These are phyloP conservation scores for Quercus aquifolioides DNA, from an alignment of 306 rosid genomes.

Conservation along the genomic window DNA sequence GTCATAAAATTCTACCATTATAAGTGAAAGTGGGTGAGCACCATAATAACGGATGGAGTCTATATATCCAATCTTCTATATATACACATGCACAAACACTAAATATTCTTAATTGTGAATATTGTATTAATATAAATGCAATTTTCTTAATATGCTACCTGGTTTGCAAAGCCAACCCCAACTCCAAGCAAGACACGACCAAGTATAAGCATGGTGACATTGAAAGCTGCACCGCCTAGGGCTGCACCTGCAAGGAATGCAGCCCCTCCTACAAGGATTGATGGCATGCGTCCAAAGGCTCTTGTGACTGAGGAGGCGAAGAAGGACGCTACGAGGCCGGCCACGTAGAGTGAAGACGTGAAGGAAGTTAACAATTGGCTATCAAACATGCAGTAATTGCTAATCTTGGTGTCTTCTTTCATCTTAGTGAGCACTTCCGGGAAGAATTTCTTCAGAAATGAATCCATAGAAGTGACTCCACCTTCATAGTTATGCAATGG, in stretches of 20 bases:
- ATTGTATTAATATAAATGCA: no score
- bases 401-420: slow-evolving; percentile 44
- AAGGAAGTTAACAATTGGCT: slow-evolving; percentile 62
- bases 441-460: slow-evolving; percentile 66
- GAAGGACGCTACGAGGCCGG: slow-evolving; percentile 67
- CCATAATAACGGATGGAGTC: no score
- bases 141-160: slow-evolving; percentile 34
- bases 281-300: slow-evolving; percentile 61
- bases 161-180: slow-evolving; percentile 80
- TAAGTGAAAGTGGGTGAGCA: no score
- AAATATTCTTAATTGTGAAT: no score
- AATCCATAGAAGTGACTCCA: slow-evolving; percentile 77
- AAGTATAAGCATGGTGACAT: slow-evolving; percentile 62
- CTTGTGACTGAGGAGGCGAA: slow-evolving; percentile 56
- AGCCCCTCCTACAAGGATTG: slow-evolving; percentile 56
- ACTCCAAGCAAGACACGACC: slow-evolving; percentile 75
- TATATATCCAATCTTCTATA: no score
- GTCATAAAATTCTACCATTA: no score
- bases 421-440: slow-evolving; percentile 47
- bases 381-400: slow-evolving; percentile 72
- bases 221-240: slow-evolving; percentile 58
- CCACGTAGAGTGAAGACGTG: slow-evolving; percentile 73
- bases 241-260: slow-evolving; percentile 66
- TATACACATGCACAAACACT: no score
- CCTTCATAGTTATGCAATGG: slow-evolving; percentile 18